phyloP scores from a whole-genome alignment of 164 flowering plant species.

The Dillenia turbinata region DNA sequence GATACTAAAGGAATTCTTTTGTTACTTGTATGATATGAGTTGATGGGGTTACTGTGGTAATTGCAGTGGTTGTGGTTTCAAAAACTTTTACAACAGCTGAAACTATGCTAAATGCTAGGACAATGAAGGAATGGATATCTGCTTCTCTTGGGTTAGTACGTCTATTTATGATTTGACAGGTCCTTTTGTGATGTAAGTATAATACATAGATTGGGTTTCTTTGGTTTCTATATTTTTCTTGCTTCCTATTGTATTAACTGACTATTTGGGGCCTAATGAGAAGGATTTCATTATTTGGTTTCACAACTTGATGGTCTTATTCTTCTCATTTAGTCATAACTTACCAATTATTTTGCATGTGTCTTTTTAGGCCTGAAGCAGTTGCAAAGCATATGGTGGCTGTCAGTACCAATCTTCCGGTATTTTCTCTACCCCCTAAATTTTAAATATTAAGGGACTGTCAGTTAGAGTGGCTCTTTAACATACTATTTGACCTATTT shows the following conservation, averaged over 20 bases:
- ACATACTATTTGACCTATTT: too few relatives aligned
- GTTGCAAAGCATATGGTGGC: conserved; percentile 99
- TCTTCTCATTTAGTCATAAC: conserved; percentile 2
- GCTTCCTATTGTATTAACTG: not conserved
- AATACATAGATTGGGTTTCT: too few relatives aligned
- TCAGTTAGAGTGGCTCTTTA: too few relatives aligned
- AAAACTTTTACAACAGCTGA: conserved; percentile 99
- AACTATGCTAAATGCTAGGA: conserved; percentile 97
- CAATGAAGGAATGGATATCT: conserved; percentile 91
- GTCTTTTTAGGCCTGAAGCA: conserved; percentile 67
- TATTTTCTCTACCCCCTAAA: conserved; percentile 15
- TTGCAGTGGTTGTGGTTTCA: conserved; percentile 93
- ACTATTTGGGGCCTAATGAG: too few relatives aligned
- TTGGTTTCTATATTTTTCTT: not conserved
- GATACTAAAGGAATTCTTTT: not conserved
- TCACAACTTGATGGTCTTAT: too few relatives aligned
- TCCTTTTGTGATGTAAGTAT: too few relatives aligned
- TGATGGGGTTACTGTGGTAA: conserved; percentile 6
- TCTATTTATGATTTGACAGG: not conserved
- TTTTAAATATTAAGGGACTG: too few relatives aligned
- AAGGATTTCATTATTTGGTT: too few relatives aligned
- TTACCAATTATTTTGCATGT: not conserved
- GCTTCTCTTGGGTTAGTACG: conserved; percentile 77
- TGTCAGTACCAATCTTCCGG: conserved; percentile 90
- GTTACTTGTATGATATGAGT: not conserved